phyloP scores from a whole-genome alignment of 441 rosid species.

The Raphanus hybrid region DNA sequence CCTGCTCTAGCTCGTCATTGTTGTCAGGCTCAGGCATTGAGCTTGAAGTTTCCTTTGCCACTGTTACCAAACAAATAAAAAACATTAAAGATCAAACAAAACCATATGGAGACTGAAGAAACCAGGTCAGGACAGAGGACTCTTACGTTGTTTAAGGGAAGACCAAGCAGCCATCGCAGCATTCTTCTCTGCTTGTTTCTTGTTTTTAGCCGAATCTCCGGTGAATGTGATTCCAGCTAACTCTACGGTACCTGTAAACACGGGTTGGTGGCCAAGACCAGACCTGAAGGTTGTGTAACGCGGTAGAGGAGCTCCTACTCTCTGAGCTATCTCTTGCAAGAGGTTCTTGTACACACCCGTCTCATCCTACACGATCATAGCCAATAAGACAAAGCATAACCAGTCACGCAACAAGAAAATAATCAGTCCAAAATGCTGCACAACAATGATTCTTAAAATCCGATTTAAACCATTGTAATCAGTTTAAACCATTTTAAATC shows the following conservation, averaged over 20 bases:
- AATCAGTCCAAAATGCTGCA: too few relatives aligned
- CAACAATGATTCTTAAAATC: too few relatives aligned
- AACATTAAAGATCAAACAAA: slow-evolving; percentile 14
- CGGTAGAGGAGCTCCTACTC: slow-evolving; percentile 93
- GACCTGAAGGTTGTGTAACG: slow-evolving; percentile 89
- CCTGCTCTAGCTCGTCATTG: slow-evolving; percentile 93
- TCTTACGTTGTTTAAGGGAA: slow-evolving; percentile 80
- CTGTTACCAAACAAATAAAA: slow-evolving; percentile 47
- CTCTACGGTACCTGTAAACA: slow-evolving; percentile 90
- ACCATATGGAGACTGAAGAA: background rate
- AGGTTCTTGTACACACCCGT: slow-evolving; percentile 98
- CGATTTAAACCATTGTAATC: too few relatives aligned
- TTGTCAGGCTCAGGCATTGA: slow-evolving; percentile 79
- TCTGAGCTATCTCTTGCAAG: slow-evolving; percentile 93
- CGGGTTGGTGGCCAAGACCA: slow-evolving; percentile 96
- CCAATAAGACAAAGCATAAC: background rate
- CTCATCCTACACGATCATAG: slow-evolving; percentile 74
- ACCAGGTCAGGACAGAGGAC: slow-evolving; percentile 26
- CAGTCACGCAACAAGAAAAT: slow-evolving; percentile 26
- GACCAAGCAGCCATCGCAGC: slow-evolving; percentile 99
- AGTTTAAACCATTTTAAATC: too few relatives aligned
- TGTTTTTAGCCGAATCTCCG: slow-evolving; percentile 91
- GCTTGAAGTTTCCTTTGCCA: slow-evolving; percentile 92
- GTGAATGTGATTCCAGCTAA: slow-evolving; percentile 90
- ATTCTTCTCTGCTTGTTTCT: slow-evolving; percentile 98